Evolutionary conservation across 371 early-diverging fungal genomes (phyloP).

Genomic region (Chytridiales sp.): DNA sequence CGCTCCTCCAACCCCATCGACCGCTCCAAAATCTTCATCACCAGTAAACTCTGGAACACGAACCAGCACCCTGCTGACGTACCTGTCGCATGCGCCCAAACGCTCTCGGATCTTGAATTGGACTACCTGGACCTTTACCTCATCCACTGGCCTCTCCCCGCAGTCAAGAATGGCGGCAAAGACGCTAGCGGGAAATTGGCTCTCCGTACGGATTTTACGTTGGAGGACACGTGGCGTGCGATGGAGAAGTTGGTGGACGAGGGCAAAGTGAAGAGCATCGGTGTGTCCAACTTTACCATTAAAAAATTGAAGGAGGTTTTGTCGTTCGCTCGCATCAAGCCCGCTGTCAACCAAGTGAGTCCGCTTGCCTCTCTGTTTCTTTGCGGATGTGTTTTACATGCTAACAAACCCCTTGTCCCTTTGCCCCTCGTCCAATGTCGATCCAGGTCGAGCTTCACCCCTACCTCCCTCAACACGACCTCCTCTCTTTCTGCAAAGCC

Average conservation of each 20-base stretch:
- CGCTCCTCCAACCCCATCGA: too few relatives aligned
- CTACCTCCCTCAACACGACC: constrained; percentile 72
- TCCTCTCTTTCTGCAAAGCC: constrained; percentile 67
- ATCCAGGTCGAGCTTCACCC: constrained; percentile 82
- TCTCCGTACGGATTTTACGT: too few relatives aligned
- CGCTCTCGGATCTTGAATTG: constrained; percentile 25
- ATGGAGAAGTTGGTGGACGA: constrained; percentile 65
- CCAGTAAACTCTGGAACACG: constrained; percentile 64
- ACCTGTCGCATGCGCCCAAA: not conserved
- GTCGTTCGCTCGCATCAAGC: constrained; percentile 57
- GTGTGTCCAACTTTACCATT: constrained; percentile 71
- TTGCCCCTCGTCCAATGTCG: not conserved
- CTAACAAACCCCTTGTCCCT: too few relatives aligned
- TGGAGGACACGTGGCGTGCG: constrained; percentile 67
- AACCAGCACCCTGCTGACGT: constrained; percentile 44
- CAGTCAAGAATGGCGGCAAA: too few relatives aligned
- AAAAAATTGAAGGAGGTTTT: constrained; percentile 54
- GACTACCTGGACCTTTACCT: constrained; percentile 33
- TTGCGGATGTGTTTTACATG: too few relatives aligned
- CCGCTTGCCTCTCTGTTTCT: constrained; percentile 76
- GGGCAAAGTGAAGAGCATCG: constrained; percentile 64
- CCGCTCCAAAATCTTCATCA: constrained; percentile 71
- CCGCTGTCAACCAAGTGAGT: constrained; percentile 71
- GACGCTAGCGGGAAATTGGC: too few relatives aligned
- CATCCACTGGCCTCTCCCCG: constrained; percentile 18